Evolutionary conservation across 306 rosid genomes (phyloP).

Genomic region (Begonia loranthoides): DNA sequence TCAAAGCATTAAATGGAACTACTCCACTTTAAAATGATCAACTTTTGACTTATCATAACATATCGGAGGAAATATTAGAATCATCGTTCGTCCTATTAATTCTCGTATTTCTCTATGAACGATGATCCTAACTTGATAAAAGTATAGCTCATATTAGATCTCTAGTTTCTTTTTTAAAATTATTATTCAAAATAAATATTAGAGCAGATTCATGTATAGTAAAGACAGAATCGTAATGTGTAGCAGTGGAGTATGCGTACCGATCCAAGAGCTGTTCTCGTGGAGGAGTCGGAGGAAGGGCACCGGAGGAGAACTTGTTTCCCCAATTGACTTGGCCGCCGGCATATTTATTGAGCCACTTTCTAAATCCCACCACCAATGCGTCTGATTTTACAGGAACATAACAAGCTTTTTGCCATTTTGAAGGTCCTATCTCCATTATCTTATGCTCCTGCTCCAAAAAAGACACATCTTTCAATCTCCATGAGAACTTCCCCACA

Average conservation of each 20-base stretch:
- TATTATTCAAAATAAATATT: too few relatives aligned
- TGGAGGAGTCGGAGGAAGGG: constrained; percentile 70
- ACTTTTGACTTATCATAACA: too few relatives aligned
- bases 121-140: neutral
- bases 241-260: constrained; percentile 15
- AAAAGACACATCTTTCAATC: too few relatives aligned
- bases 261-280: constrained; percentile 80
- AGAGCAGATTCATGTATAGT: neutral
- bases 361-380: constrained; percentile 62
- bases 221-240: neutral
- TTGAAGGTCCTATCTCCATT: constrained; percentile 40
- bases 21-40: too few relatives aligned
- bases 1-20: too few relatives aligned
- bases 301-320: constrained; percentile 56
- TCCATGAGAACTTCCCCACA: too few relatives aligned
- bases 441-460: constrained; percentile 45
- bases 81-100: too few relatives aligned
- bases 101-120: too few relatives aligned
- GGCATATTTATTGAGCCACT: constrained; percentile 71
- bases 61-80: too few relatives aligned
- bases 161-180: too few relatives aligned
- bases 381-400: constrained; percentile 92
- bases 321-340: constrained; percentile 83
- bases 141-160: neutral
- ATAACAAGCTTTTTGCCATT: constrained; percentile 83